Base-by-base conservation (phyloP, 345 rosid species). In the Syzygium aromaticum region DNA sequence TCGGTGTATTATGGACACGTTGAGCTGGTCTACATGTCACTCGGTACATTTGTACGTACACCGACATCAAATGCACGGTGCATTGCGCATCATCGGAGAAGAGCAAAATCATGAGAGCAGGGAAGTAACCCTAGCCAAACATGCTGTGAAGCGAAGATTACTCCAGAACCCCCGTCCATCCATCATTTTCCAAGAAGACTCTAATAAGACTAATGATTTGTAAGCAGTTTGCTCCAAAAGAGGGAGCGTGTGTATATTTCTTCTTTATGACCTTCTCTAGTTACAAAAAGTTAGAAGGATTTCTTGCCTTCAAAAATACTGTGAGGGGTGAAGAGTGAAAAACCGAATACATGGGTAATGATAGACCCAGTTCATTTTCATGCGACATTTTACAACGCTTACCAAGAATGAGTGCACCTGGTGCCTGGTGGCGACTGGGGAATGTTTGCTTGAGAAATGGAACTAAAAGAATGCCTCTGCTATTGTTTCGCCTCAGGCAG, bases 401-500 rank as follows among this genome's bases (percentile, higher is more conserved):
- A 30, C 17, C 22, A 56, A 33, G 38, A 28, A 28, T 11, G 59
- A 25, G 63, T 17, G 51, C 63, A n/a, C 54, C 54, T 33, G 40
- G 59, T 30, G 61, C 38, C 54, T 33, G 40, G 59, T 52, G 61
- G 33, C 43, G 11, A 16, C 22, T 13, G 85, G 56, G 6, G 21
- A n/a, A 84, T 52, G 59, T 30, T 49, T 84, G 49, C 33, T 57
- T 86, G 51, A 9, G 27, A 57, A 86, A 19, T 25, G 33, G 40
- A 51, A 86, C 30, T 51, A 52, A 77, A 53, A 51, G 54, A 52
- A 84, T 14, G 77, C 84, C 54, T 54, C 27, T 73, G 61, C 22
- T 16, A n/a, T 77, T 14, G 54, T 28, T 73, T 84, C 38, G 23
- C 17, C 63, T 92, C 92, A 93, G 86, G 92, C 95, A 3, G 87